Percentiles rank a stretch among this genome's conserved stretches.
Conservation (phyloP, 169 alveolate genomes). For the Eimeria maxima region DNA sequence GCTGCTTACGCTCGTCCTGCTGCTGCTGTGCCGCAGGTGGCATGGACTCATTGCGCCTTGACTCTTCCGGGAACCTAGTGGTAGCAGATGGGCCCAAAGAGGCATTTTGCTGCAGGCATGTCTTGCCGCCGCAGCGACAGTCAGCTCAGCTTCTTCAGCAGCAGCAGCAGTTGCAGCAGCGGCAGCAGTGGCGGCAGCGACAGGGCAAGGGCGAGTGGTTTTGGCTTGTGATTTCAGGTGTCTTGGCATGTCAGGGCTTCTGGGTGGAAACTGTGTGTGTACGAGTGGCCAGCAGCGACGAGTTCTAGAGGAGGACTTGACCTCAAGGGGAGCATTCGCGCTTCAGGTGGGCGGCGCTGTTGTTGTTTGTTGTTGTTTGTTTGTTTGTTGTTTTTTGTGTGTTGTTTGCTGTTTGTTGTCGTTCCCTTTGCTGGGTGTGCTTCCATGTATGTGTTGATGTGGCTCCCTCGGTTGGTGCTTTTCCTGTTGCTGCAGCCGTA, state of each 20-base stretch:
- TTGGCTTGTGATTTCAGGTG: not conserved
- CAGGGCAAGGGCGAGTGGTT: not conserved
- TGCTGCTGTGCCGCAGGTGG: slow-evolving; percentile 25
- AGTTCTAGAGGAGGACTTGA: slow-evolving; percentile 42
- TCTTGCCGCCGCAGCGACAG: not conserved
- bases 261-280: slow-evolving; percentile 48
- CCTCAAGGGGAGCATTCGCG: slow-evolving; percentile 37
- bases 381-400: too few species aligned
- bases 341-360: slow-evolving; percentile 9
- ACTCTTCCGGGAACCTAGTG: slow-evolving; percentile 44
- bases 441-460: not conserved
- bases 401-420: too few species aligned
- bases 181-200: slow-evolving; percentile 11
- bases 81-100: slow-evolving; percentile 70
- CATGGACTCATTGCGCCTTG: slow-evolving; percentile 28
- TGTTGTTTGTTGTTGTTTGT: not conserved
- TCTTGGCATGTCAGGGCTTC: slow-evolving; percentile 47
- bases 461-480: not conserved
- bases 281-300: slow-evolving; percentile 50
- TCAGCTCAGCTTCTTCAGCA: not conserved
- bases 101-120: slow-evolving; percentile 65
- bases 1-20: not conserved
- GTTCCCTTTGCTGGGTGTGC: not conserved
- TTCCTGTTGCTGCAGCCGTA: slow-evolving; percentile 77
- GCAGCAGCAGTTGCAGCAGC: slow-evolving; percentile 5